phyloP scores from a whole-genome alignment of 306 rosid genomes.

The Lathyrus oleraceus region DNA sequence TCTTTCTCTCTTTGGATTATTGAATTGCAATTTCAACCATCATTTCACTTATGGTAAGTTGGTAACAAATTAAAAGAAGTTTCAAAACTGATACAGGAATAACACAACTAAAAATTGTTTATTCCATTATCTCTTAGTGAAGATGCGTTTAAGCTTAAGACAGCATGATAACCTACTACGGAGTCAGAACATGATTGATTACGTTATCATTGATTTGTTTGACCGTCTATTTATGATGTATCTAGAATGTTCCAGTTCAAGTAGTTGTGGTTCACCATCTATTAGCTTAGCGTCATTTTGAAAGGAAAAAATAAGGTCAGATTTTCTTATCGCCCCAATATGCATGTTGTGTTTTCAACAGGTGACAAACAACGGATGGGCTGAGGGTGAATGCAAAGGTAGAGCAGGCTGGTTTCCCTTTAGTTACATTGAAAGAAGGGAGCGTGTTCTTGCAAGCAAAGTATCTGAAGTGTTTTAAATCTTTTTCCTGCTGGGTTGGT shows the following conservation, averaged over 20 bases:
- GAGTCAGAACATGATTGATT: constrained; percentile 28
- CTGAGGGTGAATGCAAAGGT: constrained; percentile 90
- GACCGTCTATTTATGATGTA: constrained; percentile 22
- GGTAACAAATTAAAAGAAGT: constrained; percentile 12
- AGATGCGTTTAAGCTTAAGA: constrained; percentile 14
- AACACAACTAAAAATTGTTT: constrained; percentile 6
- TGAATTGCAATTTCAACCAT: constrained; percentile 8
- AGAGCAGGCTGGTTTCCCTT: constrained; percentile 83
- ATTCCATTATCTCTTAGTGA: constrained; percentile 12
- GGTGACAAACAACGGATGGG: constrained; percentile 76
- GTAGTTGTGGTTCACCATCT: constrained; percentile 1
- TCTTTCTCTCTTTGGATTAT: not conserved
- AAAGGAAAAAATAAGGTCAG: not conserved
- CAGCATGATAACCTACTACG: constrained; percentile 20
- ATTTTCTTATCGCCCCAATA: constrained; percentile 28
- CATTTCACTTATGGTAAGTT: not conserved
- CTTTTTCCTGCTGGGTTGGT: constrained; percentile 24
- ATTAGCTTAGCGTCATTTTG: constrained; percentile 20
- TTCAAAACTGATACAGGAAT: constrained; percentile 19
- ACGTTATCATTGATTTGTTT: constrained; percentile 7
- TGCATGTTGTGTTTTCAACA: constrained; percentile 34
- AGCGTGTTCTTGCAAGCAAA: constrained; percentile 86
- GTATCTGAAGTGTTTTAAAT: constrained; percentile 69
- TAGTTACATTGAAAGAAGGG: constrained; percentile 71
- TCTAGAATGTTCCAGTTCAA: constrained; percentile 20